Percentiles rank a stretch among this genome's conserved stretches.
Evolutionary conservation across 139 green algal genomes (phyloP).

Genomic region (Coelastrella sp.): DNA sequence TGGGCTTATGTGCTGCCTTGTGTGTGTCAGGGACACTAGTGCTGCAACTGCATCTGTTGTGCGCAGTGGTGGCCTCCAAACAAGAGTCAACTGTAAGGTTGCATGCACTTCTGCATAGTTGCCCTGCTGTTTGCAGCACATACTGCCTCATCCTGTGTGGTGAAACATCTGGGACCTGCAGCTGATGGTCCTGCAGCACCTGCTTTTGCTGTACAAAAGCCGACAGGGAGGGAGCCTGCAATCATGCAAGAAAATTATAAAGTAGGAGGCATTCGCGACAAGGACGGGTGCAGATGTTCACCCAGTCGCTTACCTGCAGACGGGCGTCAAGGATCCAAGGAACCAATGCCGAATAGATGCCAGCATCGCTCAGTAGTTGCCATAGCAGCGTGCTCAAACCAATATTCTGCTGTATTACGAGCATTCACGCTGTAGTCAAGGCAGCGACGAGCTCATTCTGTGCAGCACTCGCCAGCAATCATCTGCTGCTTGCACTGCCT

Average conservation of each 20-base stretch:
- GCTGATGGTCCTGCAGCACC: constrained; percentile 12
- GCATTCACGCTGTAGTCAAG: too few species aligned
- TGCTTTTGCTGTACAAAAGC: constrained; percentile 1
- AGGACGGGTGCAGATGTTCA: background rate
- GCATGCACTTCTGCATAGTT: background rate
- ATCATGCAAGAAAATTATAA: background rate
- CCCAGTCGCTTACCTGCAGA: background rate
- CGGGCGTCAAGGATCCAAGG: constrained; percentile 30
- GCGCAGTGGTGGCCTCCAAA: background rate
- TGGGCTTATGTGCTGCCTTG: background rate
- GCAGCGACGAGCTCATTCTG: too few species aligned
- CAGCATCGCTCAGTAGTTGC: constrained; percentile 10
- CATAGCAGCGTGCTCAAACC: background rate
- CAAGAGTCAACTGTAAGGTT: background rate
- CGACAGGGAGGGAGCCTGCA: constrained; percentile 3
- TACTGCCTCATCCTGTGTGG: background rate
- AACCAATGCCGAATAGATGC: constrained; percentile 38
- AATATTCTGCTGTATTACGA: too few species aligned
- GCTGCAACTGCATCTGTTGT: background rate
- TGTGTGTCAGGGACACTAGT: background rate
- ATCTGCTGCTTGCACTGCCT: too few species aligned
- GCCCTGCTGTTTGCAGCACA: background rate
- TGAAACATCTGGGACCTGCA: background rate
- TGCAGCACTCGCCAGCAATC: too few species aligned
- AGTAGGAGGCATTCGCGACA: too few species aligned